These are phyloP conservation scores for Leonotis leonurus DNA, from an alignment of 257 asterid genomes.

Conservation along the genomic window DNA sequence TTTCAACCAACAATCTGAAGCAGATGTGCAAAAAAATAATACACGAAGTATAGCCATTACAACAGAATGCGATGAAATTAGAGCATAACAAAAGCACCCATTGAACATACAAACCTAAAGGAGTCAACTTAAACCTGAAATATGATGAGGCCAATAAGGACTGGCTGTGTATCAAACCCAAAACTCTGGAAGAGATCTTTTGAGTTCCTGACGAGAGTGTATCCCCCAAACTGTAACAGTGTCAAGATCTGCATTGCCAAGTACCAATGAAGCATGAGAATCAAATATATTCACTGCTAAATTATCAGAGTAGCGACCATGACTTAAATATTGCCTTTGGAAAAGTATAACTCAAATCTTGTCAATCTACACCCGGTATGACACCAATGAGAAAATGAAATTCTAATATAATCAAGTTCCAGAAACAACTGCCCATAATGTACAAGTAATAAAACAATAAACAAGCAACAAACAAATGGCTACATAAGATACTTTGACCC, in stretches of 20 bases:
- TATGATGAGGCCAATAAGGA: conserved; percentile 89
- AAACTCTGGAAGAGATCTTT: conserved; percentile 90
- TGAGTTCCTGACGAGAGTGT: conserved; percentile 90
- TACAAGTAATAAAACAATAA: neutral
- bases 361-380: neutral
- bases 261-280: conserved; percentile 4
- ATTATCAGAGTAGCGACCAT: neutral
- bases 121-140: conserved; percentile 61
- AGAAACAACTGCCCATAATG: neutral
- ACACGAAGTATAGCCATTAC: neutral
- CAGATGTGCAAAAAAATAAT: neutral
- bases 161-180: conserved; percentile 97
- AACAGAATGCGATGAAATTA: neutral
- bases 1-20: neutral
- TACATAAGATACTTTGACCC: neutral
- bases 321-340: neutral
- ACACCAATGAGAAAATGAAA: neutral
- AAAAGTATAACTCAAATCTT: neutral
- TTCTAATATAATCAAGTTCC: conserved; percentile 5
- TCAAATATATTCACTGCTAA: neutral
- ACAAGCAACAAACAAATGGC: neutral
- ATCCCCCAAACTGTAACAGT: conserved; percentile 91
- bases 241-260: conserved; percentile 66
- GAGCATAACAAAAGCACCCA: neutral
- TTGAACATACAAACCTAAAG: conserved; percentile 1